A percentile compares a stretch with the other conserved stretches of the same genome.
Conservation (phyloP, 202 grass and related monocot species). For the Eragrostis tef region DNA sequence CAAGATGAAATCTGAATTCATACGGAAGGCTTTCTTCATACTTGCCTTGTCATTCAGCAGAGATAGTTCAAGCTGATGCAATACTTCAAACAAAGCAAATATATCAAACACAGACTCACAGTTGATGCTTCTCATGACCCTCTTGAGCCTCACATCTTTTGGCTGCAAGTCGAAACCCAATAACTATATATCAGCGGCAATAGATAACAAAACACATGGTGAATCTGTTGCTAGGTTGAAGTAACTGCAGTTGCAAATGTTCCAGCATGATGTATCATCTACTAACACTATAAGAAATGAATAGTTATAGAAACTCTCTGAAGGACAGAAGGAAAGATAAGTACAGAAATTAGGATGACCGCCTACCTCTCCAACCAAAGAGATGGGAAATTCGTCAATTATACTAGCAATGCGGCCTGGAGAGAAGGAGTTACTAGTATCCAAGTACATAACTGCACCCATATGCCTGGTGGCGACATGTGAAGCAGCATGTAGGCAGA, state of each 20-base stretch:
- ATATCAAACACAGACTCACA: constrained; percentile 83
- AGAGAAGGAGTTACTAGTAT: constrained; percentile 83
- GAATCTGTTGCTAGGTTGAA: neutral
- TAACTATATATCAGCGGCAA: constrained; percentile 20
- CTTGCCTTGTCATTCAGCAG: constrained; percentile 57
- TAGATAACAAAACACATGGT: neutral
- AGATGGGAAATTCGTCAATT: constrained; percentile 49
- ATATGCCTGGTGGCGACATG: constrained; percentile 57
- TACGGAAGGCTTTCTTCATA: constrained; percentile 3
- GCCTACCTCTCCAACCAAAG: constrained; percentile 56
- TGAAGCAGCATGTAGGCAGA: constrained; percentile 72
- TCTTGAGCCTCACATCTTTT: constrained; percentile 61
- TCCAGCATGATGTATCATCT: neutral
- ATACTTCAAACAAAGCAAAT: constrained; percentile 72
- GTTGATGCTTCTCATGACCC: constrained; percentile 69
- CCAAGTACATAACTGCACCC: constrained; percentile 73
- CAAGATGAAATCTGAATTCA: constrained; percentile 22
- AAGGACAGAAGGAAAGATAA: constrained; percentile 3
- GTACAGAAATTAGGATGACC: constrained; percentile 2
- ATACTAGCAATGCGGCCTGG: constrained; percentile 57
- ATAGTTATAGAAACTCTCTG: neutral
- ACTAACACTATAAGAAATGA: constrained; percentile 5
- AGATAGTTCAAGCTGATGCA: constrained; percentile 66
- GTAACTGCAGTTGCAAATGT: neutral
- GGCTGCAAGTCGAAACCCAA: constrained; percentile 47